Percentiles rank a stretch among this genome's conserved stretches.
Evolutionary conservation across 306 rosid species (phyloP).

Genomic region (Delonix regia): DNA sequence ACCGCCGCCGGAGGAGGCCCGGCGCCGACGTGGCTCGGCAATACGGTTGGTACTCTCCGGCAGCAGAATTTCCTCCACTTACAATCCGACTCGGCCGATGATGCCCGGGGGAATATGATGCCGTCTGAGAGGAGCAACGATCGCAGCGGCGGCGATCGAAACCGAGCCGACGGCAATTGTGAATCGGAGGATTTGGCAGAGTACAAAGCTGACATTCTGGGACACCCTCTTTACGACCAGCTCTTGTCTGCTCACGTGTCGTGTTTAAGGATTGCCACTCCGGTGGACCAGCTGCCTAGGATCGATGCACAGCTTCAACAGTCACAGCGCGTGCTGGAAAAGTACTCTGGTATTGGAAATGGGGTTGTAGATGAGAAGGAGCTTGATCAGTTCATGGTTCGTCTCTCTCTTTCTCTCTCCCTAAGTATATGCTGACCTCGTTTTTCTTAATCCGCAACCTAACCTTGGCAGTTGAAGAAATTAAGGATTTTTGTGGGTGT

Average conservation of each 20-base stretch:
- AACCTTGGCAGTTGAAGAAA: neutral
- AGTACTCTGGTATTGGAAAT: conserved; percentile 55
- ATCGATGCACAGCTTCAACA: conserved; percentile 83
- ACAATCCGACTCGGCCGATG: conserved; percentile 34
- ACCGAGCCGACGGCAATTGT: conserved; percentile 26
- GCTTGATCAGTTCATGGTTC: conserved; percentile 82
- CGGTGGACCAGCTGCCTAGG: conserved; percentile 87
- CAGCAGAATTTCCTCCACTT: conserved; percentile 64
- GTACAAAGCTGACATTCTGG: conserved; percentile 66
- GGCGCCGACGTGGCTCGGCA: conserved; percentile 60
- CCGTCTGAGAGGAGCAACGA: conserved; percentile 22
- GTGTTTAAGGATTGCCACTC: conserved; percentile 89
- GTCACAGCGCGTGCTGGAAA: conserved; percentile 69
- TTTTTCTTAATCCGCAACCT: neutral
- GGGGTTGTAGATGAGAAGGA: conserved; percentile 63
- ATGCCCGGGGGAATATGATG: conserved; percentile 1
- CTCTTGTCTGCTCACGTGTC: conserved; percentile 84
- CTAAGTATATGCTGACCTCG: neutral
- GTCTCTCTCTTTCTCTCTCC: neutral
- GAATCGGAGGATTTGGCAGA: conserved; percentile 46
- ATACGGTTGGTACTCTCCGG: conserved; percentile 30
- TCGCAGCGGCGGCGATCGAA: conserved; percentile 36
- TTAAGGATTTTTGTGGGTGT: neutral
- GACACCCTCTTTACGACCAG: conserved; percentile 94
- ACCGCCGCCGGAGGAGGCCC: neutral